phyloP scores from a whole-genome alignment of 495 filamentous ascomycete species.

The Aspergillus cavernicola region DNA sequence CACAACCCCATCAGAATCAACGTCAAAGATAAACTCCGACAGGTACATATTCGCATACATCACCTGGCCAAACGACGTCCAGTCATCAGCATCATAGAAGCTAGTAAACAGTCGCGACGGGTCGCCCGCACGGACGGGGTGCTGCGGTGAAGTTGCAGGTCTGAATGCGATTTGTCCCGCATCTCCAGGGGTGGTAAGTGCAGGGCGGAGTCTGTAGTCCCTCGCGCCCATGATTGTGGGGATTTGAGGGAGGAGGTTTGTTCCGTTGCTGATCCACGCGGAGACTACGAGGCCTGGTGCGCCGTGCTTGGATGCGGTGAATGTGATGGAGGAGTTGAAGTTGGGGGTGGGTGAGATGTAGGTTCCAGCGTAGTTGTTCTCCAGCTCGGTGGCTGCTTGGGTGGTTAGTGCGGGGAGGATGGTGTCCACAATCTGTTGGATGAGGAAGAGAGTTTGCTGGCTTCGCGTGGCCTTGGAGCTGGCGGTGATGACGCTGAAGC shows the following conservation, averaged over 20 bases:
- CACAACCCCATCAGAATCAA: neutral
- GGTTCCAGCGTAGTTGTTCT: constrained; percentile 8
- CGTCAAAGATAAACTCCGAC: constrained; percentile 7
- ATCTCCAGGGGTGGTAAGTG: neutral
- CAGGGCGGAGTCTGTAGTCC: constrained; percentile 2
- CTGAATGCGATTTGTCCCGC: constrained; percentile 13
- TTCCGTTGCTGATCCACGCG: constrained; percentile 14
- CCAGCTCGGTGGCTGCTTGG: constrained; percentile 10
- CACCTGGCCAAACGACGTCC: neutral
- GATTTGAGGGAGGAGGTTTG: constrained; percentile 1
- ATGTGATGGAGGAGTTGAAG: constrained; percentile 9
- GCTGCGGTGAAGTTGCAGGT: neutral
- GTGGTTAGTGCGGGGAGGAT: constrained; percentile 12
- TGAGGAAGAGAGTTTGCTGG: constrained; percentile 4
- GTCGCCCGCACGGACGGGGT: neutral
- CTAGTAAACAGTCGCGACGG: constrained; percentile 1
- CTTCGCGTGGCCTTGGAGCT: constrained; percentile 14
- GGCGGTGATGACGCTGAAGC: constrained; percentile 36
- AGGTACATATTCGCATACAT: neutral
- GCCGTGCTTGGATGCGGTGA: neutral
- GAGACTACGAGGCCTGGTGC: constrained; percentile 9
- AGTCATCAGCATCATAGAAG: constrained; percentile 11
- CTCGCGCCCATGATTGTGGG: neutral
- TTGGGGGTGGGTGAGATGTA: constrained; percentile 1
- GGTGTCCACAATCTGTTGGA: constrained; percentile 9